These are phyloP conservation scores for Oryza glumipatula DNA, from an alignment of 176 grass and related monocot genomes.

Conservation along the genomic window DNA sequence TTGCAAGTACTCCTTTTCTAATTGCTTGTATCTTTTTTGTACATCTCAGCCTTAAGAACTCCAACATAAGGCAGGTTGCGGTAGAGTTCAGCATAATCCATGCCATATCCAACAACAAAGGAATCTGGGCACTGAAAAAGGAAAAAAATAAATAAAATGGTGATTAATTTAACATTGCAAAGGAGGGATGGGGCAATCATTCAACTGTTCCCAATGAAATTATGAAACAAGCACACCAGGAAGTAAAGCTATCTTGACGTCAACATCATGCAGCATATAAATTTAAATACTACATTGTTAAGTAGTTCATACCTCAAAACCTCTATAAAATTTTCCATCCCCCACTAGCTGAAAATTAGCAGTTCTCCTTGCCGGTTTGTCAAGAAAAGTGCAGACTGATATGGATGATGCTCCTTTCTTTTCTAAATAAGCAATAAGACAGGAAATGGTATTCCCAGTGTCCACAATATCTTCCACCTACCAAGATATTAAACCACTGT, in stretches of 20 bases:
- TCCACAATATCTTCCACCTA: conserved; percentile 98
- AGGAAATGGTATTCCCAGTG: conserved; percentile 81
- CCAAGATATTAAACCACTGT: conserved; percentile 9
- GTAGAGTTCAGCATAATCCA: conserved; percentile 91
- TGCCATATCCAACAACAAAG: conserved; percentile 95
- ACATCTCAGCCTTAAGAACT: conserved; percentile 80
- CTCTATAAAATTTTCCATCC: conserved; percentile 82
- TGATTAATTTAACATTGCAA: conserved; percentile 22
- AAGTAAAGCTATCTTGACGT: not conserved
- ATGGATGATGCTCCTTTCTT: conserved; percentile 80
- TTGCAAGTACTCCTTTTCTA: conserved; percentile 21
- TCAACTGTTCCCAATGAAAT: not conserved
- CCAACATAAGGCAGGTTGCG: conserved; percentile 87
- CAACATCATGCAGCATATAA: not conserved
- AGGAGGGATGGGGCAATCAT: not conserved
- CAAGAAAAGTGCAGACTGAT: conserved; percentile 87
- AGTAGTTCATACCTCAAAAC: conserved; percentile 71
- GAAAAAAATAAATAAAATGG: conserved; percentile 1
- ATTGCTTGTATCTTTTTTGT: conserved; percentile 55
- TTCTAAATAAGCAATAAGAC: conserved; percentile 73
- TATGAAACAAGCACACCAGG: not conserved
- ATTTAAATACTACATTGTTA: not conserved
- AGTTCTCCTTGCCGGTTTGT: conserved; percentile 87
- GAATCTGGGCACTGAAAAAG: conserved; percentile 82
- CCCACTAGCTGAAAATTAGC: conserved; percentile 69